These are phyloP conservation scores for Alternaria sp. DNA, from an alignment of 2,329 filamentous ascomycete genomes.

Conservation along the genomic window DNA sequence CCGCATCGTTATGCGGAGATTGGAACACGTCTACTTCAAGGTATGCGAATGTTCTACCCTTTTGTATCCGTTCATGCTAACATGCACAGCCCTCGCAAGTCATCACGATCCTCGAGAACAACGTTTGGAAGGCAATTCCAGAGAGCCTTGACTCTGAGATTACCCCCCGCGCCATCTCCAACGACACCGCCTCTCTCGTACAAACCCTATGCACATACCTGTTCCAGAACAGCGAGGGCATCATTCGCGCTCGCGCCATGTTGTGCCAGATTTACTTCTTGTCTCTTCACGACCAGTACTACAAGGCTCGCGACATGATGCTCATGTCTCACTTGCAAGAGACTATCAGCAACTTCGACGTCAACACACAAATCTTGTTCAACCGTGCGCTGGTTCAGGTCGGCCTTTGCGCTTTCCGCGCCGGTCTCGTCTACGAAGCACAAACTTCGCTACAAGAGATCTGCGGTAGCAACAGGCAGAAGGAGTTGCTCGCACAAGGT, in stretches of 20 bases:
- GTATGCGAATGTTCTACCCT: conserved; percentile 53
- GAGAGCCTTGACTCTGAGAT: conserved; percentile 76
- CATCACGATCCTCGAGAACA: conserved; percentile 91
- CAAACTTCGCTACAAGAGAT: conserved; percentile 98
- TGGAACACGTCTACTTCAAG: conserved; percentile 99
- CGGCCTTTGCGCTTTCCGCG: conserved; percentile 96
- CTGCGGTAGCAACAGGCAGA: conserved; percentile 95
- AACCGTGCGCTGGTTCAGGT: conserved; percentile 98
- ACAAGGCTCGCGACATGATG: conserved; percentile 98
- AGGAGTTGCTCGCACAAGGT: conserved; percentile 96
- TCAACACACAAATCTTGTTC: conserved; percentile 97
- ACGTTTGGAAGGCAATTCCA: conserved; percentile 86
- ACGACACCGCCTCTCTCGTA: conserved; percentile 79
- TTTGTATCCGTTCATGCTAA: conserved; percentile 29
- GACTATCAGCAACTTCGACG: conserved; percentile 95
- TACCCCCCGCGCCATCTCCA: conserved; percentile 74
- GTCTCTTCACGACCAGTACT: conserved; percentile 96
- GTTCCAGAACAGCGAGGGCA: conserved; percentile 92
- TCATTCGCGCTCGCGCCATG: conserved; percentile 96
- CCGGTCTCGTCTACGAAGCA: conserved; percentile 94
- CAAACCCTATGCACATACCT: conserved; percentile 93
- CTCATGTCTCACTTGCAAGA: conserved; percentile 99
- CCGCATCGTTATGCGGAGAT: conserved; percentile 88
- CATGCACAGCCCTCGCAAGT: conserved; percentile 79
- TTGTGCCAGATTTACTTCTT: conserved; percentile 99